phyloP scores from a whole-genome alignment of 331 rosid species.

The Pyrus hybrid region DNA sequence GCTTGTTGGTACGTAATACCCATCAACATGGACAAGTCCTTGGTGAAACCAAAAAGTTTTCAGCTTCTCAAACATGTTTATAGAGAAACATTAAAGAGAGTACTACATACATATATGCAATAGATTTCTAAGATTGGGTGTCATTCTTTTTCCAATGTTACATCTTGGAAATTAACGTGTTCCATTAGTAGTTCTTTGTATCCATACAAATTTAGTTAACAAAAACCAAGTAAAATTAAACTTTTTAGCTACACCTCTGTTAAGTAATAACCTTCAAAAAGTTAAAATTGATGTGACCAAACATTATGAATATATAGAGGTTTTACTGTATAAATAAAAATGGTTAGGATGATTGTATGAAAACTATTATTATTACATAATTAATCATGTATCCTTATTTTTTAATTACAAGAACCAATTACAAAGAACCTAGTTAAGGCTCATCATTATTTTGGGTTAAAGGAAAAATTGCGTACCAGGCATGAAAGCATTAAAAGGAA shows the following conservation, averaged over 20 bases:
- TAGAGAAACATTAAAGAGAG: not conserved
- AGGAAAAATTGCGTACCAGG: slow-evolving; percentile 41
- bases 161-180: not conserved
- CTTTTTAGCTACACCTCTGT: not conserved
- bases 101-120: not conserved
- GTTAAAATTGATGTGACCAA: not conserved
- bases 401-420: not conserved
- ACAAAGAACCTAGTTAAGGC: not conserved
- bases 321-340: not conserved
- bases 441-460: not conserved
- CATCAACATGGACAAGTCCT: not conserved
- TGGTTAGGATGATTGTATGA: not conserved
- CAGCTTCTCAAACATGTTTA: not conserved
- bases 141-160: not conserved
- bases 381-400: not conserved
- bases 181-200: not conserved
- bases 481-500: slow-evolving; percentile 22
- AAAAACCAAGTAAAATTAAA: not conserved
- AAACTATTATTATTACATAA: not conserved
- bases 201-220: not conserved
- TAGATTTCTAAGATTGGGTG: not conserved
- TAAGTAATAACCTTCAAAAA: not conserved
- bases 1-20: not conserved
- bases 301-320: not conserved
- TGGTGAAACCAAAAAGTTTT: not conserved